Evolutionary conservation across 2,329 filamentous ascomycete species (phyloP).

Genomic region (Pleomassaria siparia): DNA sequence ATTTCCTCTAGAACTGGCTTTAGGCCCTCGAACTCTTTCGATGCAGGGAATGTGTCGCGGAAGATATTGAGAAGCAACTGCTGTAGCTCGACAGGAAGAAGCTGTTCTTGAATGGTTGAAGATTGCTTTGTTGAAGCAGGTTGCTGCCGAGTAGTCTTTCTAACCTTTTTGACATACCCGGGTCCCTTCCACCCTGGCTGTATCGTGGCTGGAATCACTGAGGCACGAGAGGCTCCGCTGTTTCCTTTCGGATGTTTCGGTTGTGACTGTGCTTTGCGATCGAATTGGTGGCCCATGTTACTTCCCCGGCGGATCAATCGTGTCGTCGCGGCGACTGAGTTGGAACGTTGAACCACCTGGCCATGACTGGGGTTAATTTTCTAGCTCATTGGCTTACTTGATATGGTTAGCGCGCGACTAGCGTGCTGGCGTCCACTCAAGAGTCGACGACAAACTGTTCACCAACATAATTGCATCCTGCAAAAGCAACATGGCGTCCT

Average conservation of each 20-base stretch:
- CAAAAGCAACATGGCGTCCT: constrained; percentile 23
- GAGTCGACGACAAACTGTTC: background rate
- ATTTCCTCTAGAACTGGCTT: background rate
- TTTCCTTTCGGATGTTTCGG: background rate
- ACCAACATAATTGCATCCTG: background rate
- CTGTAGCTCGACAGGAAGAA: background rate
- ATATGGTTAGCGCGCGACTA: background rate
- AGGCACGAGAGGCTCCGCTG: background rate
- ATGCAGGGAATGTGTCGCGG: background rate
- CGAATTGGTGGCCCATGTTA: constrained; percentile 1
- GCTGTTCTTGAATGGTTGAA: background rate
- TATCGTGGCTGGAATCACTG: background rate
- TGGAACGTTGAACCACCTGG: no score
- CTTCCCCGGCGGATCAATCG: background rate
- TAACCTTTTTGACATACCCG: background rate
- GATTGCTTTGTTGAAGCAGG: background rate
- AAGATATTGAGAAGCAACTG: background rate
- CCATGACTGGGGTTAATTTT: background rate
- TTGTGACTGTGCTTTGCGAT: background rate
- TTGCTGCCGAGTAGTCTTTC: background rate
- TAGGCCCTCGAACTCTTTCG: background rate
- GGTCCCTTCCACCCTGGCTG: background rate
- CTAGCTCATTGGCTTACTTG: background rate
- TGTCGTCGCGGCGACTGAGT: background rate
- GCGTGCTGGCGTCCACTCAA: background rate